phyloP scores from a whole-genome alignment of 1,139 yeast genomes.

The Nakaseomyces bracarensis region DNA sequence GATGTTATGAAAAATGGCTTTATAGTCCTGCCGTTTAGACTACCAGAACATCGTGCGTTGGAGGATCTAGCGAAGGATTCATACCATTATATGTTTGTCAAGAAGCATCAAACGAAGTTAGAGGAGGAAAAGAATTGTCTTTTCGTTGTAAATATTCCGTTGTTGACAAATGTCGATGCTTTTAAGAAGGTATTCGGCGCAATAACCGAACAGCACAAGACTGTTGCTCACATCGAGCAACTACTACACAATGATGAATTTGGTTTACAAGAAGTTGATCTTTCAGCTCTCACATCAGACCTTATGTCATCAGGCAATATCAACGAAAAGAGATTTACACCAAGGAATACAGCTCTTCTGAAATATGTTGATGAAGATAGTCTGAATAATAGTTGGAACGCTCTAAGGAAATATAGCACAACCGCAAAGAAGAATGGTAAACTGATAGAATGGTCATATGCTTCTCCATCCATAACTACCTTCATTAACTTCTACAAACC shows the following conservation, averaged over 20 bases:
- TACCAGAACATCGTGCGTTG: constrained; percentile 25
- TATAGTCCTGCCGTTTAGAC: constrained; percentile 33
- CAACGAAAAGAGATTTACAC: constrained; percentile 39
- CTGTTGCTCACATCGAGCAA: constrained; percentile 31
- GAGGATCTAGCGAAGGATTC: constrained; percentile 11
- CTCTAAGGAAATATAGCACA: constrained; percentile 46
- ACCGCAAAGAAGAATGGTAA: constrained; percentile 14
- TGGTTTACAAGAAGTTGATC: constrained; percentile 45
- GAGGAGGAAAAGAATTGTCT: constrained; percentile 40
- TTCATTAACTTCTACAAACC: constrained; percentile 31
- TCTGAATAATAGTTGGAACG: constrained; percentile 53
- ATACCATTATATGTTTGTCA: constrained; percentile 48
- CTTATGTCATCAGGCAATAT: constrained; percentile 36
- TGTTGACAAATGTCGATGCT: constrained; percentile 44
- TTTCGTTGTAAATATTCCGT: constrained; percentile 72
- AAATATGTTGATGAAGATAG: constrained; percentile 72
- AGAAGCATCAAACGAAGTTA: constrained; percentile 46
- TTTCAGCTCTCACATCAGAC: constrained; percentile 54
- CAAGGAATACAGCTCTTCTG: constrained; percentile 65
- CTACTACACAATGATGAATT: constrained; percentile 31
- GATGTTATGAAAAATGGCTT: constrained; percentile 35
- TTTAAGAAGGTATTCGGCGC: constrained; percentile 52
- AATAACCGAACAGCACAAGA: constrained; percentile 39
- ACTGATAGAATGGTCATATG: constrained; percentile 30
- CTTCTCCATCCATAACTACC: constrained; percentile 26